Conservation (phyloP, 202 grass and related monocot species). For the Panicum hallii region DNA sequence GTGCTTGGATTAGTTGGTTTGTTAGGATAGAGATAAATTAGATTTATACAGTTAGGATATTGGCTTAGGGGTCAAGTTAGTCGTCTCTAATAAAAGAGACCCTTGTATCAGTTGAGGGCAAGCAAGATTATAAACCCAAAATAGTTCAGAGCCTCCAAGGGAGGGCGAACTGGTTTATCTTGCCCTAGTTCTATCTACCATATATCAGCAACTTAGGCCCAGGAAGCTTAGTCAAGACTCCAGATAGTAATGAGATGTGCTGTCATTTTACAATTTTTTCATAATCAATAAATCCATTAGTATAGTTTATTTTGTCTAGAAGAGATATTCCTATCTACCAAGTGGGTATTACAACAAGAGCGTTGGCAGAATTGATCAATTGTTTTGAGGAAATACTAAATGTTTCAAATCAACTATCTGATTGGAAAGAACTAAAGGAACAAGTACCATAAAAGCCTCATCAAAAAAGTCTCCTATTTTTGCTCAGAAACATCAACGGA, state of each 20-base stretch:
- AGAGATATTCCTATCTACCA: not conserved
- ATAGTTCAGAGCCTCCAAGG: too few relatives aligned
- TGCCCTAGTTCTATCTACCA: too few relatives aligned
- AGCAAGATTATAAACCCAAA: too few relatives aligned
- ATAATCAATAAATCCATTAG: conserved; percentile 3
- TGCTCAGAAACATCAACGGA: not conserved
- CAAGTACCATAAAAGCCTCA: not conserved
- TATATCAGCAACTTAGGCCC: not conserved
- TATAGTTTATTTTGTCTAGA: conserved; percentile 13
- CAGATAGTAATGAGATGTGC: not conserved
- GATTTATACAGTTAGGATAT: too few relatives aligned
- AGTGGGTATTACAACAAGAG: not conserved
- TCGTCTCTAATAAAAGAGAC: too few relatives aligned
- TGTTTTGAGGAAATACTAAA: conserved; percentile 5
- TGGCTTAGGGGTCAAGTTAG: too few relatives aligned
- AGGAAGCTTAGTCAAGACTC: conserved; percentile 29
- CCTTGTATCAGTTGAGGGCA: too few relatives aligned
- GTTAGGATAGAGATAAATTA: too few relatives aligned
- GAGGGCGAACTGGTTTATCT: too few relatives aligned
- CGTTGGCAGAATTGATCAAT: not conserved
- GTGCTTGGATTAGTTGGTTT: too few relatives aligned
- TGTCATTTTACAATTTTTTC: not conserved
- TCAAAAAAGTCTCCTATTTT: not conserved
- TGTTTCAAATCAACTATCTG: not conserved
- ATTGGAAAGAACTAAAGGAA: not conserved